Evolutionary conservation across 805 yeast genomes (phyloP), one percentile per base, ranked within the genome.

Genomic region (Candida nonsorbophila): DNA sequence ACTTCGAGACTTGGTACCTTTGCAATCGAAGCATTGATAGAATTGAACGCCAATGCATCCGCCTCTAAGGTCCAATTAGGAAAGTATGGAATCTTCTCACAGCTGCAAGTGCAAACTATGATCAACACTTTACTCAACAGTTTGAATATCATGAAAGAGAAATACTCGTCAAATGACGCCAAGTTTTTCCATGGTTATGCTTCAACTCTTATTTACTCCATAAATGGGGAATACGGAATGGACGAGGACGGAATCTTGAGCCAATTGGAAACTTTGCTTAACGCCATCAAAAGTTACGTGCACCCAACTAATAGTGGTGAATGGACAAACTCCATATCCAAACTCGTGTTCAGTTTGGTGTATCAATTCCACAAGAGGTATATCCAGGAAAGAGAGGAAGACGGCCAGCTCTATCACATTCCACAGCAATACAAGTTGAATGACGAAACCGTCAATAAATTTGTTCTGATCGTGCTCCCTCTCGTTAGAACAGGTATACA

Each of bases 301-400:
- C 97, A 92, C 52, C 98, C 98, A 5, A 87, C 97, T 0, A 88
- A 88, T 51, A 54, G 67, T n/a, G 97, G 96, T 0, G 69, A 70
- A n/a, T 88, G 97, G 97, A 72, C 94, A 0, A 55, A 69, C 16
- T 61, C 79, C 4, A 72, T 90, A 17, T 69, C 94, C 1, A 74
- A 74, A 33, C 69, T 84, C 16, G 60, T 83, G n/a, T 68, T 71
- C 36, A 70, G 76, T 24, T 57, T 85, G 29, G 70, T 78, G 0
- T 62, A 68, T 27, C 72, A 72, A 38, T 77, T 75, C 34, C 85
- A 79, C 45, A 69, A 72, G 30, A 65, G 94, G 44, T 58, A 49
- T 21, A 57, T 67, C 29, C 55, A 64, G 30, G 88, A 81, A 43
- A 53, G 47, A 24, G 69, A 49, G 29, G 44, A 49, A 17, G 11